A percentile compares a stretch with the other conserved stretches of the same genome.
Conservation (phyloP, 2,329 filamentous ascomycete species). For the Diaporthe sp. region DNA sequence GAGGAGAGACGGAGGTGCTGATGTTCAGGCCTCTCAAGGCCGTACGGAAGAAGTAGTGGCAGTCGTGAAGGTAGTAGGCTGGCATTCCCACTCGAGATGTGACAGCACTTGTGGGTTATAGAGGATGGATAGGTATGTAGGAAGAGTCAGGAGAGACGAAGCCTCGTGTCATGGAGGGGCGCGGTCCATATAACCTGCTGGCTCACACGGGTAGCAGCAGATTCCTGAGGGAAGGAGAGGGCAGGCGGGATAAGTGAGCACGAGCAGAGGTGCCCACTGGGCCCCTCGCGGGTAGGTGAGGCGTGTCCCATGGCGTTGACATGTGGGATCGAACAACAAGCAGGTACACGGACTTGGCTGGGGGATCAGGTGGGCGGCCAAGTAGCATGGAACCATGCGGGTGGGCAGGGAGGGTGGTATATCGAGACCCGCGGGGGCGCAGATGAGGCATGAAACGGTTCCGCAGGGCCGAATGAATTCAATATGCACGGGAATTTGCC, state of each 20-base stretch:
- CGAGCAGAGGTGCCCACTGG: slow-evolving; percentile 18
- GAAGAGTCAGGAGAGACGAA: background rate
- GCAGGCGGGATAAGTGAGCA: background rate
- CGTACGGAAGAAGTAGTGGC: slow-evolving; percentile 94
- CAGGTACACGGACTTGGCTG: slow-evolving; percentile 21
- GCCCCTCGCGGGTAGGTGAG: background rate
- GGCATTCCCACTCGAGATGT: slow-evolving; percentile 73
- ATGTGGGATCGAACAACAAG: slow-evolving; percentile 37
- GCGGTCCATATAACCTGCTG: slow-evolving; percentile 26
- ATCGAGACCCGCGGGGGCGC: background rate
- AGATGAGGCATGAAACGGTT: slow-evolving; percentile 35
- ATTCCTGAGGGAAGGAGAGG: slow-evolving; percentile 7
- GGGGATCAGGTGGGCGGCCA: slow-evolving; percentile 3
- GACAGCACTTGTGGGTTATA: background rate
- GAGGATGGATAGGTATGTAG: background rate
- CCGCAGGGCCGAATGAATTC: slow-evolving; percentile 41
- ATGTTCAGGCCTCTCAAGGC: slow-evolving; percentile 89
- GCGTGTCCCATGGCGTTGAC: slow-evolving; percentile 34
- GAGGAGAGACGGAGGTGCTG: slow-evolving; percentile 81
- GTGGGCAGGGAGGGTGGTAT: slow-evolving; percentile 1
- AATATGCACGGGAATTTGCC: slow-evolving; percentile 34
- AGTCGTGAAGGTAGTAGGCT: slow-evolving; percentile 86
- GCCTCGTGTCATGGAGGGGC: slow-evolving; percentile 7
- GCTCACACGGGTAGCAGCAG: background rate
- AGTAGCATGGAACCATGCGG: slow-evolving; percentile 10